Evolutionary conservation across 768 basidiomycete species (phyloP), one percentile per base, ranked within the genome.

Genomic region (Dacryopinax primogenitus): DNA sequence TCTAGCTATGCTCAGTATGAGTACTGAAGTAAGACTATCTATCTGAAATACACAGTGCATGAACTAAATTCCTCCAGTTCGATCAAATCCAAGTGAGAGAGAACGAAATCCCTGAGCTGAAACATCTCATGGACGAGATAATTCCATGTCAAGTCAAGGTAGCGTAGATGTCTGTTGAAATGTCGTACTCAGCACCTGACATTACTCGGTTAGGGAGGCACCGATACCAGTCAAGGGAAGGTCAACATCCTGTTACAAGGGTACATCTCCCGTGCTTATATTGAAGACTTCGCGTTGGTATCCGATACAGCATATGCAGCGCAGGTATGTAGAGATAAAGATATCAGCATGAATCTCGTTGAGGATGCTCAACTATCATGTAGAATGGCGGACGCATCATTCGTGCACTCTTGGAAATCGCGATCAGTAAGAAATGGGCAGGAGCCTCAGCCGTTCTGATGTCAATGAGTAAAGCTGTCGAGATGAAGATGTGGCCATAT

Each of bases 201-300:
- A n/a, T n/a, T n/a, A n/a, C n/a, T n/a, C n/a, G n/a, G n/a, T n/a
- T 67, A 92, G 87, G 87, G 83, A 16, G 88, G 83, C 3, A 80
- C 80, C 0, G 79, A 83, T 64, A 83, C 80, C 13, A 82, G 81
- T 66, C 84, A 78, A 74, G 91, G 84, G 61, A 99, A 99, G 77
- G 92, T 94, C 76, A 98, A 97, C 74, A 90, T 98, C 67, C 81
- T 98, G 18, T 79, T 99, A 23, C 96, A 99, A 76, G 88, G 84
- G 0, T 90, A 83, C 74, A 92, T 99, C 68, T 96, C 92, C 36
- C 77, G 82, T 51, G 80, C 83, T 45, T 77, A 78, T n/a, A 78
- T 96, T 15, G 88, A 96, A 67, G 96, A 99, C 75, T 99, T 96
- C 71, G 96, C 96, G 9, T 78, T 99, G 66, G 87, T 98, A 6